Percentiles rank a stretch among this genome's conserved stretches.
Evolutionary conservation across 345 rosid genomes (phyloP).

Genomic region (Psidium guajava): DNA sequence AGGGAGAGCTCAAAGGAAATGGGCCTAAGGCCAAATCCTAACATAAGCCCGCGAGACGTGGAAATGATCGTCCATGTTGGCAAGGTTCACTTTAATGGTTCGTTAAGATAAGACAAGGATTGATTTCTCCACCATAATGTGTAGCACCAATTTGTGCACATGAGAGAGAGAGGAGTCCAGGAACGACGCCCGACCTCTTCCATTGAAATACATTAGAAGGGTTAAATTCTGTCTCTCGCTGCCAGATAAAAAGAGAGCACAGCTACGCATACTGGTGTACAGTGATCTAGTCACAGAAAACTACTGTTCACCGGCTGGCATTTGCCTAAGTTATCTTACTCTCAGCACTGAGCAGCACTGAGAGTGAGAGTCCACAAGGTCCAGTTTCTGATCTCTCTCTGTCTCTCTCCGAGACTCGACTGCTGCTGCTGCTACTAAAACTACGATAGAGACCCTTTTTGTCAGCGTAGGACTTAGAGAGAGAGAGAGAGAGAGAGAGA

Average conservation of each 20-base stretch:
- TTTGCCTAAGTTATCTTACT: not conserved
- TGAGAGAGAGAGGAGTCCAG: not conserved
- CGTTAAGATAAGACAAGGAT: not conserved
- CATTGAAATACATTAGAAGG: not conserved
- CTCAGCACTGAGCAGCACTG: not conserved
- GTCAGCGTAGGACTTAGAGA: constrained; percentile 7
- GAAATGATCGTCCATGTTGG: not conserved
- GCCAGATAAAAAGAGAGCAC: not conserved
- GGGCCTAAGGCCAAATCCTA: not conserved
- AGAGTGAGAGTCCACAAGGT: not conserved
- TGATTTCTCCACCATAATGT: not conserved
- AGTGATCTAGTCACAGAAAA: not conserved
- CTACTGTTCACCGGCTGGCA: not conserved
- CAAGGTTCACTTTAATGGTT: not conserved
- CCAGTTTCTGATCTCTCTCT: not conserved
- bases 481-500: not conserved
- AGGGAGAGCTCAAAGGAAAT: not conserved
- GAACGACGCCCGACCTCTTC: not conserved
- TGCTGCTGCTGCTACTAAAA: constrained; percentile 6
- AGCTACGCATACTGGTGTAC: not conserved
- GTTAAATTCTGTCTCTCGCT: not conserved
- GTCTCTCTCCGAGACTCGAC: not conserved
- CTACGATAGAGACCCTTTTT: constrained; percentile 18
- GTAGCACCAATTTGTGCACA: not conserved
- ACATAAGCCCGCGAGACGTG: not conserved